Evolutionary conservation across 2,329 filamentous ascomycete species (phyloP), one percentile per base, ranked within the genome.

Genomic region (Verticillium albo-atrum): DNA sequence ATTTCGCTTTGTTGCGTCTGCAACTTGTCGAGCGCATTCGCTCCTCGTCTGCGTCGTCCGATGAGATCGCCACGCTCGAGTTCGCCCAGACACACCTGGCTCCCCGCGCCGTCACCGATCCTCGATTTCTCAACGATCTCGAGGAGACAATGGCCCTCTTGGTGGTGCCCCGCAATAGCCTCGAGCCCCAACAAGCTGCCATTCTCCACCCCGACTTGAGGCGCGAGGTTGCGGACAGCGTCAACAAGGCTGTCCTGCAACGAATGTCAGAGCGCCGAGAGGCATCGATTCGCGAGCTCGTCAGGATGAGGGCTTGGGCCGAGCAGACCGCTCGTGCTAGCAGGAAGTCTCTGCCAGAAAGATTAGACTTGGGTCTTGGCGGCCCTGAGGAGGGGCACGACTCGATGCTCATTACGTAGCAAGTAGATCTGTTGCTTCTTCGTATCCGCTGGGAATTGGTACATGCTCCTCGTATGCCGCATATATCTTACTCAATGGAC

Each of bases 11-110:
- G 4, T 81, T 99, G 54, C 89, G 94, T 35, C 82, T 99, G 42
- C 95, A 99, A 72, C 83, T 99, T 6, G 90, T 99, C 59, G 95
- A 99, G 77, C 82, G 98, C 57, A 99, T 99, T 67, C 88, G 92
- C 34, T 80, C 79, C 47, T 92, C 90, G 74, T 91, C 86, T 58
- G 79, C 83, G 12, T 80, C 80, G 42, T 85, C 86, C 30, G 91
- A 97, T 66, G 92, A 97, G 58, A 85, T 74, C 10, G 87, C 89
- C 6, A 95, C 92, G 1, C 77, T 99, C 57, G 86, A 88, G 60
- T 99, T 99, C 75, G 95, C 95, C 1, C 92, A 90, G 1, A 85
- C 88, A 35, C 89, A 97, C 67, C 84, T 99, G 15, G 92, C 92
- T 12, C 93, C 95, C 4, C 87, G 92, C 58, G 95, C 94, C 7